A percentile compares a stretch with the other conserved stretches of the same genome.
Evolutionary conservation across 1,139 yeast genomes (phyloP).

Genomic region (Kodamaea derodonti): DNA sequence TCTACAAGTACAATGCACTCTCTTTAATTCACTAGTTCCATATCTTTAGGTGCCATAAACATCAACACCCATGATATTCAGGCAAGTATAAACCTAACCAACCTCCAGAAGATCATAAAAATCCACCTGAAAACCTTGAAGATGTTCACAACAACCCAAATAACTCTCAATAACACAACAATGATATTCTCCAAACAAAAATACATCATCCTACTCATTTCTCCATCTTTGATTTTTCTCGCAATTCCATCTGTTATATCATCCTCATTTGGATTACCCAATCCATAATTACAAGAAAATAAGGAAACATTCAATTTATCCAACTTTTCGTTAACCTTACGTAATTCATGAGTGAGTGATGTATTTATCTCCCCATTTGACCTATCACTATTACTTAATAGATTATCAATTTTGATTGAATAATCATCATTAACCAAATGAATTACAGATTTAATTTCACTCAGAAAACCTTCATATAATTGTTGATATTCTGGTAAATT

Average conservation of each 20-base stretch:
- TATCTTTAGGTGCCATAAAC: no score
- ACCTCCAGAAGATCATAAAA: conserved; percentile 31
- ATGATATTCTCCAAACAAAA: conserved; percentile 43
- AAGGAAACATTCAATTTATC: conserved; percentile 49
- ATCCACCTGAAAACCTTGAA: conserved; percentile 37
- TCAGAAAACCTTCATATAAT: conserved; percentile 29
- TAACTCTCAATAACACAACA: conserved; percentile 58
- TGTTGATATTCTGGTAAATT: conserved; percentile 34
- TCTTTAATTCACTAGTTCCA: no score
- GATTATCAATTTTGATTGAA: conserved; percentile 55
- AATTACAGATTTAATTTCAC: conserved; percentile 36
- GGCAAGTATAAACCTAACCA: conserved; percentile 36
- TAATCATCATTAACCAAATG: conserved; percentile 41
- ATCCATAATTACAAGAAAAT: conserved; percentile 22
- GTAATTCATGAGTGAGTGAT: conserved; percentile 65
- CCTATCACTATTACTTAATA: conserved; percentile 69
- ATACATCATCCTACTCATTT: conserved; percentile 36
- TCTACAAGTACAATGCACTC: no score
- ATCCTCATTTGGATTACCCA: conserved; percentile 13
- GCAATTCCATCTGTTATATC: conserved; percentile 6
- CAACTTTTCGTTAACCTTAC: conserved; percentile 65
- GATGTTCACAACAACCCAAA: conserved; percentile 69
- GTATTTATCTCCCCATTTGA: conserved; percentile 82
- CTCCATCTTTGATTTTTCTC: conserved; percentile 22
- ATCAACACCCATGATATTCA: no score